Conservation (phyloP, 805 yeast species). For the Yamadazyma nakazawae region DNA sequence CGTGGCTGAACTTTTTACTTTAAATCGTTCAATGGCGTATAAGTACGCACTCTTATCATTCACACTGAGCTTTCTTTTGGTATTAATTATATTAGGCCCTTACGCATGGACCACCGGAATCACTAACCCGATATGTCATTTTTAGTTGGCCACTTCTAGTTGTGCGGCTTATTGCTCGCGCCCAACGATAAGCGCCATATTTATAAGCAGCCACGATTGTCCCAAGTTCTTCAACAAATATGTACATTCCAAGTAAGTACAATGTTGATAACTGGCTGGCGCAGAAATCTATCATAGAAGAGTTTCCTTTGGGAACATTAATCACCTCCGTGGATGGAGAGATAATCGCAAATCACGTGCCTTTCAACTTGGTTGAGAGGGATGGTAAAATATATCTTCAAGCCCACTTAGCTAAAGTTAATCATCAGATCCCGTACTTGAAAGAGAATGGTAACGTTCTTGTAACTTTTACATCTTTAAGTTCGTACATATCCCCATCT, state of each 20-base stretch:
- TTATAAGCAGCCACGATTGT: neutral
- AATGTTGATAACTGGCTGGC: conserved; percentile 31
- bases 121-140: conserved; percentile 20
- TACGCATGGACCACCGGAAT: conserved; percentile 66
- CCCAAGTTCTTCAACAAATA: conserved; percentile 6
- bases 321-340: conserved; percentile 38
- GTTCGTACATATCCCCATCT: conserved; percentile 55
- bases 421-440: conserved; percentile 48
- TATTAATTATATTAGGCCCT: conserved; percentile 64
- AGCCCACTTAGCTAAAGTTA: conserved; percentile 54
- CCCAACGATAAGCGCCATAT: neutral
- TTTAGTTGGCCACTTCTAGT: neutral
- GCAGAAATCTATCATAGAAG: conserved; percentile 40
- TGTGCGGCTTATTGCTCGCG: neutral
- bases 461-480: conserved; percentile 50
- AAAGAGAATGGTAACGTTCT: conserved; percentile 38
- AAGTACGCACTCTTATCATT: conserved; percentile 52
- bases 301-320: conserved; percentile 52
- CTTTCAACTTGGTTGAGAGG: conserved; percentile 42
- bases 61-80: conserved; percentile 42
- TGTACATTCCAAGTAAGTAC: conserved; percentile 39
- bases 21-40: conserved; percentile 35
- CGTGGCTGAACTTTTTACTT: conserved; percentile 55
- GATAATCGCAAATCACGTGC: conserved; percentile 54
- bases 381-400: conserved; percentile 40